A percentile compares a stretch with the other conserved stretches of the same genome.
Conservation (phyloP, 768 basidiomycete genomes). For the Amylocystis lapponica region DNA sequence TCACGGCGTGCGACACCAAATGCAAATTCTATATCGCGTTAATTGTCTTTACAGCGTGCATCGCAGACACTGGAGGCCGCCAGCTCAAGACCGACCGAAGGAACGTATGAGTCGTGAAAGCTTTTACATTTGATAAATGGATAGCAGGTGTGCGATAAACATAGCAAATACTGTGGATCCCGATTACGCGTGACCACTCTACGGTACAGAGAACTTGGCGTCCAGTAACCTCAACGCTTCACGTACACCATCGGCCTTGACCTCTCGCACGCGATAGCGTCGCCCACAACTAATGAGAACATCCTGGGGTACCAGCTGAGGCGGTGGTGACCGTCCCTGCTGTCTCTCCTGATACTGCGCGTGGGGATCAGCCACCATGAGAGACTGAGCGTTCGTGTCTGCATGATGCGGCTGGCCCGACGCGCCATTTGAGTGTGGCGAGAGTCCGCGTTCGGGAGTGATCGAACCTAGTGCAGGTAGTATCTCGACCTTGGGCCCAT, state of each 20-base stretch:
- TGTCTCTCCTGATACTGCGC: constrained; percentile 45
- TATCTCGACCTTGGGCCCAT: constrained; percentile 60
- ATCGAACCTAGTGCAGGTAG: constrained; percentile 46
- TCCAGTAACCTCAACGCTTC: constrained; percentile 76
- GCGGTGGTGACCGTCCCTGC: constrained; percentile 36
- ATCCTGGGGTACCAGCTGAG: constrained; percentile 55
- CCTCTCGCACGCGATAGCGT: constrained; percentile 54
- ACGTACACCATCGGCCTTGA: constrained; percentile 65
- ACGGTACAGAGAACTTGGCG: constrained; percentile 25
- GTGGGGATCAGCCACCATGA: constrained; percentile 49
- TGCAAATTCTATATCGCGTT: no score
- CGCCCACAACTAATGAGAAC: constrained; percentile 59
- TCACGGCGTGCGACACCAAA: no score
- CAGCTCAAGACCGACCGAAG: no score
- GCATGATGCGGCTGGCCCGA: constrained; percentile 1
- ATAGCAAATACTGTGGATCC: no score
- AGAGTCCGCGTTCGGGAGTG: constrained; percentile 41
- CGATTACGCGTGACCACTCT: background rate
- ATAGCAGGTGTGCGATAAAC: no score
- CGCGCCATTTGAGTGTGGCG: constrained; percentile 21
- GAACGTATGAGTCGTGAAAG: no score
- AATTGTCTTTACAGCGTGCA: no score
- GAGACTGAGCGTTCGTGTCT: constrained; percentile 27
- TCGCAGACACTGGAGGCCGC: no score
- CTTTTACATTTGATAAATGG: no score